A percentile compares a stretch with the other conserved stretches of the same genome.
Conservation (phyloP, 75 land plant species). For the Selaginella moellendorffii region DNA sequence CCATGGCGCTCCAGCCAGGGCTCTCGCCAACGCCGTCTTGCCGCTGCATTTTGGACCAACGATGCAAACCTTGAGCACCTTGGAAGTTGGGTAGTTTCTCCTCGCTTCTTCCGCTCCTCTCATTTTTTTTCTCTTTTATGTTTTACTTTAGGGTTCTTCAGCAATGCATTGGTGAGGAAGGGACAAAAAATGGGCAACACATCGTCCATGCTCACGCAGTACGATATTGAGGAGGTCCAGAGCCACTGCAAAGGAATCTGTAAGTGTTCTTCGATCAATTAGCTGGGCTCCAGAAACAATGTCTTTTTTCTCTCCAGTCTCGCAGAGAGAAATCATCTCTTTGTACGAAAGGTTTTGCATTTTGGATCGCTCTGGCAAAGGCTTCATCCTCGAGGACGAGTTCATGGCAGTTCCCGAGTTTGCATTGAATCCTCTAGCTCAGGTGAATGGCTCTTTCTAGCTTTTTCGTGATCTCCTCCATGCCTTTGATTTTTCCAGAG, state of each 20-base stretch:
- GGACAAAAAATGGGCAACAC: constrained; percentile 50
- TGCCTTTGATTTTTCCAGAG: neutral
- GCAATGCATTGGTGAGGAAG: neutral
- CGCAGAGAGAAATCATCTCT: constrained; percentile 73
- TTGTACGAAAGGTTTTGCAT: constrained; percentile 74
- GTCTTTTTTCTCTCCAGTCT: constrained; percentile 27
- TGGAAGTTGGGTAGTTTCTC: neutral
- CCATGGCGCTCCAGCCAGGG: neutral
- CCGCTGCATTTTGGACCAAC: neutral
- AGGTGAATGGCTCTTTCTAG: no score
- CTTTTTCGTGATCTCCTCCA: no score
- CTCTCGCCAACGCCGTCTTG: neutral
- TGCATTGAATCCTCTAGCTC: constrained; percentile 80
- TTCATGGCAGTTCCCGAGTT: constrained; percentile 85
- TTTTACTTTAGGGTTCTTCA: neutral
- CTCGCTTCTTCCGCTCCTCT: neutral
- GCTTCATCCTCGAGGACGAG: constrained; percentile 83
- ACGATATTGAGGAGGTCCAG: constrained; percentile 90
- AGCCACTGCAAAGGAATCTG: constrained; percentile 58
- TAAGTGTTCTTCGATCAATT: constrained; percentile 12
- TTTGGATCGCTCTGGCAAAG: constrained; percentile 65
- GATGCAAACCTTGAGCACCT: neutral
- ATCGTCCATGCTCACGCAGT: constrained; percentile 79
- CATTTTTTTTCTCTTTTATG: no score
- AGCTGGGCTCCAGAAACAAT: neutral